Evolutionary conservation across 2,329 filamentous ascomycete species (phyloP).

Genomic region (Coniella vitis): DNA sequence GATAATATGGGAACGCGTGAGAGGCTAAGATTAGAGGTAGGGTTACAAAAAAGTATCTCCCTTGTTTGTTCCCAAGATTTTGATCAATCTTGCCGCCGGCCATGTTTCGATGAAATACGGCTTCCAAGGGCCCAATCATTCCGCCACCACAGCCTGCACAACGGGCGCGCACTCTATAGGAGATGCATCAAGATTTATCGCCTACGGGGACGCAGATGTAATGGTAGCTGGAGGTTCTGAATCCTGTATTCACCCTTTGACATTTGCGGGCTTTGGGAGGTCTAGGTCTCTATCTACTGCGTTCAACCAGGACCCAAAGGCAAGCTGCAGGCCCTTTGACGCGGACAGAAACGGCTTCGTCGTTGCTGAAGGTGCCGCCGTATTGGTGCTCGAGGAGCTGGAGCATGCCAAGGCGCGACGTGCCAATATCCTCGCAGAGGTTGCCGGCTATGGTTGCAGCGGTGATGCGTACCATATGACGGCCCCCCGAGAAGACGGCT

Average conservation of each 20-base stretch:
- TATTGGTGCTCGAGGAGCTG: slow-evolving; percentile 81
- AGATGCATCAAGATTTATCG: slow-evolving; percentile 87
- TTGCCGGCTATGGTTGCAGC: slow-evolving; percentile 83
- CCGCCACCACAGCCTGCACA: slow-evolving; percentile 89
- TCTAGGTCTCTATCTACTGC: slow-evolving; percentile 78
- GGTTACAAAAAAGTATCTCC: slow-evolving; percentile 92
- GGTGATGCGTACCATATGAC: slow-evolving; percentile 94
- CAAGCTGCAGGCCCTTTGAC: slow-evolving; percentile 85
- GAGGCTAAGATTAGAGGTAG: slow-evolving; percentile 35
- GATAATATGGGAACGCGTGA: background rate
- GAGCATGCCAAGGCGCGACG: slow-evolving; percentile 77
- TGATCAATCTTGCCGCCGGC: slow-evolving; percentile 92
- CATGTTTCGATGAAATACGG: slow-evolving; percentile 91
- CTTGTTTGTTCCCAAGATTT: slow-evolving; percentile 82
- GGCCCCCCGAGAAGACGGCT: slow-evolving; percentile 74
- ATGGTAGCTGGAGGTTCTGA: slow-evolving; percentile 96
- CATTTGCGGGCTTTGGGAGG: slow-evolving; percentile 84
- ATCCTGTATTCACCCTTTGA: slow-evolving; percentile 90
- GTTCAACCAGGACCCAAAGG: slow-evolving; percentile 65
- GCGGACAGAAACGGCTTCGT: slow-evolving; percentile 75
- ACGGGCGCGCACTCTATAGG: slow-evolving; percentile 93
- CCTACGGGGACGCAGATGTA: slow-evolving; percentile 84
- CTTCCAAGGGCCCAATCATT: slow-evolving; percentile 85
- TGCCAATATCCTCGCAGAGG: slow-evolving; percentile 79
- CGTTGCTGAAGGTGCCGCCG: slow-evolving; percentile 84